A percentile compares a stretch with the other conserved stretches of the same genome.
Evolutionary conservation across 116 monocot species (phyloP).

Genomic region (Dioscorea cayenensis): DNA sequence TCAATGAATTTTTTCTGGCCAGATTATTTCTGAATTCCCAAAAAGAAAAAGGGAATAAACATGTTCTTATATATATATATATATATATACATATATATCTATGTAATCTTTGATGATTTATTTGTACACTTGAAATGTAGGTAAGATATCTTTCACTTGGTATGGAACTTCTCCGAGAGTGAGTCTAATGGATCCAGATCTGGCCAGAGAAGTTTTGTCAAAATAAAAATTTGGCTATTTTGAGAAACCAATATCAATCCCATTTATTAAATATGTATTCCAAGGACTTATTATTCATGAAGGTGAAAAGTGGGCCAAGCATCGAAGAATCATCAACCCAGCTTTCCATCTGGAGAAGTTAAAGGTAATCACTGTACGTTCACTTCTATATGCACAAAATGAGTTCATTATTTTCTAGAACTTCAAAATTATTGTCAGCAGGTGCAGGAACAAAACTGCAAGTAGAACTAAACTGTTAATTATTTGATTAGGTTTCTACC

Average conservation of each 20-base stretch:
- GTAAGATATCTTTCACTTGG: neutral
- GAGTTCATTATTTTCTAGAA: no score
- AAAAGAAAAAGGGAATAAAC: no score
- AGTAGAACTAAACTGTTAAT: neutral
- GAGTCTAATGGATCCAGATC: neutral
- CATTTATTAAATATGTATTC: neutral
- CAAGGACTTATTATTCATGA: constrained; percentile 19
- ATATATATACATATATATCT: no score
- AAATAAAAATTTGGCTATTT: constrained; percentile 20
- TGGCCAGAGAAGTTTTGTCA: constrained; percentile 10
- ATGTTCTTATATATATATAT: no score
- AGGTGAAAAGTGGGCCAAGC: constrained; percentile 1
- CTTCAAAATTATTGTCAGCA: neutral
- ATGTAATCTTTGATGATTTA: neutral
- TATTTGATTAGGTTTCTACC: neutral
- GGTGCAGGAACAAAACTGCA: neutral
- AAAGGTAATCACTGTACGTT: neutral
- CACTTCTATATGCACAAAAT: no score
- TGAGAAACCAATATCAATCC: neutral
- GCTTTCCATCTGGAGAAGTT: neutral
- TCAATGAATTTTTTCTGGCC: no score
- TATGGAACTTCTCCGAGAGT: neutral
- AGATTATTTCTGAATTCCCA: no score
- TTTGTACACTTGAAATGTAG: neutral
- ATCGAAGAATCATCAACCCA: neutral